phyloP scores from a whole-genome alignment of 2,329 filamentous ascomycete genomes.

The Corynespora cassiicola region DNA sequence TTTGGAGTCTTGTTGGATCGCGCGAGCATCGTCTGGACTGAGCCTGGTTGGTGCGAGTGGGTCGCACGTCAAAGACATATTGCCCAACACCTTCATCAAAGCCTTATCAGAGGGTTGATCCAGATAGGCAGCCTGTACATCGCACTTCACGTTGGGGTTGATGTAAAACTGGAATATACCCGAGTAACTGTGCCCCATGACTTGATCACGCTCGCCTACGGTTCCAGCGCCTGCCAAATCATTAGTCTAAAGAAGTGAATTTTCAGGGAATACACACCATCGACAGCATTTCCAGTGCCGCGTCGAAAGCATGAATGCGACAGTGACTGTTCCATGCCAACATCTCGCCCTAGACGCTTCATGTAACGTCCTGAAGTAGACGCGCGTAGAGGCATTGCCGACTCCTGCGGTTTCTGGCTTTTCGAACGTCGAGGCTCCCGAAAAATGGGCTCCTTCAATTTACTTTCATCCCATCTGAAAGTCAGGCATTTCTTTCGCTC shows the following conservation, averaged over 20 bases:
- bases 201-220: constrained; percentile 1
- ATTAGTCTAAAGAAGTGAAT: too few relatives aligned
- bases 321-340: too few relatives aligned
- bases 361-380: constrained; percentile 3
- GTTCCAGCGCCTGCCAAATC: not conserved
- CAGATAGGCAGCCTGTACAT: constrained; percentile 1
- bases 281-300: too few relatives aligned
- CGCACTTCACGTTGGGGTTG: not conserved
- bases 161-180: constrained; percentile 1
- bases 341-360: constrained; percentile 3
- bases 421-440: constrained; percentile 2
- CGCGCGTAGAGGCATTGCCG: constrained; percentile 1
- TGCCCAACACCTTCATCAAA: constrained; percentile 3
- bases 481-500: constrained; percentile 2
- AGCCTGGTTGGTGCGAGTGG: constrained; percentile 4
- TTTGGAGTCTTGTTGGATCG: too few relatives aligned
- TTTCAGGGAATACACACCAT: too few relatives aligned
- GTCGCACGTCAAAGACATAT: constrained; percentile 2
- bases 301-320: too few relatives aligned
- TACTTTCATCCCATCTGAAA: constrained; percentile 1
- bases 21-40: constrained; percentile 2
- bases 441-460: constrained; percentile 3
- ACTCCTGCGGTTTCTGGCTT: not conserved
- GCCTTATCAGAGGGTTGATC: constrained; percentile 2
- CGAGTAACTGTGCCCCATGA: too few relatives aligned